These are phyloP conservation scores for Cucurbita moschata DNA, from an alignment of 306 rosid genomes.

Conservation along the genomic window DNA sequence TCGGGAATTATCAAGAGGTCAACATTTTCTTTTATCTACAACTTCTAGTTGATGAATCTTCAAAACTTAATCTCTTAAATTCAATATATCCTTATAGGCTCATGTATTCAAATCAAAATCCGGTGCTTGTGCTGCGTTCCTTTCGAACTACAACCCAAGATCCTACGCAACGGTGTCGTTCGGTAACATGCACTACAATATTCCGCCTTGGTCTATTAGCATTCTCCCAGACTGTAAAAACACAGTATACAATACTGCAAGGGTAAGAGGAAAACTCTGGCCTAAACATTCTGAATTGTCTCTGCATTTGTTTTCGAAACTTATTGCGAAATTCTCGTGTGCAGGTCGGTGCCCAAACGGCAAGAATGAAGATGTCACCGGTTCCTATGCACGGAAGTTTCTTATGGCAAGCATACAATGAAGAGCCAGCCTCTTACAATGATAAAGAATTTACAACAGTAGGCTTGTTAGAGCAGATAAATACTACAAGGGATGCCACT, in stretches of 20 bases:
- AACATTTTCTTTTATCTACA: slow-evolving; percentile 4
- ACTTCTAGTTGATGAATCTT: slow-evolving; percentile 4
- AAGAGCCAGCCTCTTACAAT: slow-evolving; percentile 52
- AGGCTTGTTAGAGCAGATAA: slow-evolving; percentile 86
- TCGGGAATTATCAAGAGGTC: slow-evolving; percentile 77
- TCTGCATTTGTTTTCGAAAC: background rate
- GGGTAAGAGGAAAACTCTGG: slow-evolving; percentile 43
- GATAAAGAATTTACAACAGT: slow-evolving; percentile 54
- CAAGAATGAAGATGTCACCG: slow-evolving; percentile 75
- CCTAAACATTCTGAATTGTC: background rate
- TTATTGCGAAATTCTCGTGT: background rate
- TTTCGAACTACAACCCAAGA: slow-evolving; percentile 59
- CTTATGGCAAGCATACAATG: slow-evolving; percentile 74
- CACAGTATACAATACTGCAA: slow-evolving; percentile 91
- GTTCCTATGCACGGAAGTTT: slow-evolving; percentile 80
- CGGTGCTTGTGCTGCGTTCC: slow-evolving; percentile 92
- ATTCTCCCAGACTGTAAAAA: slow-evolving; percentile 92
- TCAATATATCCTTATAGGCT: slow-evolving; percentile 34
- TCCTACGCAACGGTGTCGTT: slow-evolving; percentile 62
- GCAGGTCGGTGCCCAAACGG: slow-evolving; percentile 76
- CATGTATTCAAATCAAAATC: slow-evolving; percentile 72
- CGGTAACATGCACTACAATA: slow-evolving; percentile 68
- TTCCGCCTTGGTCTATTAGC: slow-evolving; percentile 98
- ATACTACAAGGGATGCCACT: slow-evolving; percentile 78
- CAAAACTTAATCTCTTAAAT: slow-evolving; percentile 3